A percentile compares a stretch with the other conserved stretches of the same genome.
These are phyloP conservation scores for Tricholoma furcatifolium DNA, from an alignment of 768 basidiomycete genomes.

Conservation along the genomic window DNA sequence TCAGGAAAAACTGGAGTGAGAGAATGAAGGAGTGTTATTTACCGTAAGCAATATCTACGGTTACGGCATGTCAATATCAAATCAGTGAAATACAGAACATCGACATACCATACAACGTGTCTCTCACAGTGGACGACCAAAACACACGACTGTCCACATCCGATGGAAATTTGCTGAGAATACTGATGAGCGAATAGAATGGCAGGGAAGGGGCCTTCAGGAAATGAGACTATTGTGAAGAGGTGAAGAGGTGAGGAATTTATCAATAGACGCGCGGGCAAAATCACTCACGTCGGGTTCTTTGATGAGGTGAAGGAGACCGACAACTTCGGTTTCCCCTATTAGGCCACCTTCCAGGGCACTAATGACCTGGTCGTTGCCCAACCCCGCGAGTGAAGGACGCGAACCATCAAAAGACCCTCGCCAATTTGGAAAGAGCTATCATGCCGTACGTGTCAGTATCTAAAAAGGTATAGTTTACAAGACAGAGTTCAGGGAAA, in stretches of 20 bases:
- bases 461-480: neutral
- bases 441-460: conserved; percentile 1
- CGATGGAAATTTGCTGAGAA: conserved; percentile 75
- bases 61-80: conserved; percentile 5
- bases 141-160: conserved; percentile 77
- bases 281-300: conserved; percentile 64
- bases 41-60: conserved; percentile 39
- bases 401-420: conserved; percentile 69
- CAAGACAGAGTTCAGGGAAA: neutral
- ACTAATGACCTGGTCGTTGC: conserved; percentile 54
- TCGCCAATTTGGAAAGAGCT: conserved; percentile 83
- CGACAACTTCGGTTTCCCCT: conserved; percentile 63
- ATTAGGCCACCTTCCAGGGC: conserved; percentile 66
- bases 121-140: conserved; percentile 62
- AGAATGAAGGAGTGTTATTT: conserved; percentile 3
- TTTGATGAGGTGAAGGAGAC: conserved; percentile 67
- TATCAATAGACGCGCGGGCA: neutral
- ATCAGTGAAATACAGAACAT: neutral
- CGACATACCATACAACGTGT: conserved; percentile 63
- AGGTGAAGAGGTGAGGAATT: conserved; percentile 14
- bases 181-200: conserved; percentile 73
- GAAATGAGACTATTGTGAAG: conserved; percentile 91
- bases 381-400: conserved; percentile 66
- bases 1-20: conserved; percentile 2
- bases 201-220: conserved; percentile 82